Evolutionary conservation across 805 yeast genomes (phyloP).

Genomic region (Sugiyamaella qingdaonensis): DNA sequence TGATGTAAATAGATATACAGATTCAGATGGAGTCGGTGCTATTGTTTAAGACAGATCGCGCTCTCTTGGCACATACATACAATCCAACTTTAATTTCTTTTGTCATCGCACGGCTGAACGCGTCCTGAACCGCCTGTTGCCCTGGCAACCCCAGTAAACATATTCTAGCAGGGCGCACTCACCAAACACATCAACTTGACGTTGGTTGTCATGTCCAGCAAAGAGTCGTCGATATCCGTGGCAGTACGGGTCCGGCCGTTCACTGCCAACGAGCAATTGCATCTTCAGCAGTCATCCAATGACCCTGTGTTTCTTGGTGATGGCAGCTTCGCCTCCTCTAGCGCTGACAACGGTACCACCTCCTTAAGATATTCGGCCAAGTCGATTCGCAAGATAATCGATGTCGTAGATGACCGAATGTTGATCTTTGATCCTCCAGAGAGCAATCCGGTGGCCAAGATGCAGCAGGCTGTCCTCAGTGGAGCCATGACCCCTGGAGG

Average conservation of each 20-base stretch:
- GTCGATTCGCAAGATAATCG: conserved; percentile 64
- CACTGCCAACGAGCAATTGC: conserved; percentile 52
- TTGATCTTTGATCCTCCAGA: conserved; percentile 82
- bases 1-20: too few species aligned
- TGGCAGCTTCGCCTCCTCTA: conserved; percentile 43
- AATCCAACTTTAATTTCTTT: too few species aligned
- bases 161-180: too few species aligned
- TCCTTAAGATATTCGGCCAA: conserved; percentile 20
- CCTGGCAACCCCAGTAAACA: too few species aligned
- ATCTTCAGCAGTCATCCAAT: conserved; percentile 40
- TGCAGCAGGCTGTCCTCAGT: conserved; percentile 41
- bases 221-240: conserved; percentile 26
- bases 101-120: too few species aligned
- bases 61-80: too few species aligned
- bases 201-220: conserved; percentile 12
- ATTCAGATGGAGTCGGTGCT: too few species aligned
- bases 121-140: too few species aligned
- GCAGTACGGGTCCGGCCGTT: conserved; percentile 78
- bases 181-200: too few species aligned
- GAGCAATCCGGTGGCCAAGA: conserved; percentile 51
- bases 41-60: too few species aligned
- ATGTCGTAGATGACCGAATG: conserved; percentile 82
- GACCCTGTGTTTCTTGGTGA: conserved; percentile 48
- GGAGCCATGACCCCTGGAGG: conserved; percentile 31
- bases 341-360: background rate